Evolutionary conservation across 129 eudicot species (phyloP), one percentile per base, ranked within the genome.

Genomic region (Rutidosis leptorrhynchoides): DNA sequence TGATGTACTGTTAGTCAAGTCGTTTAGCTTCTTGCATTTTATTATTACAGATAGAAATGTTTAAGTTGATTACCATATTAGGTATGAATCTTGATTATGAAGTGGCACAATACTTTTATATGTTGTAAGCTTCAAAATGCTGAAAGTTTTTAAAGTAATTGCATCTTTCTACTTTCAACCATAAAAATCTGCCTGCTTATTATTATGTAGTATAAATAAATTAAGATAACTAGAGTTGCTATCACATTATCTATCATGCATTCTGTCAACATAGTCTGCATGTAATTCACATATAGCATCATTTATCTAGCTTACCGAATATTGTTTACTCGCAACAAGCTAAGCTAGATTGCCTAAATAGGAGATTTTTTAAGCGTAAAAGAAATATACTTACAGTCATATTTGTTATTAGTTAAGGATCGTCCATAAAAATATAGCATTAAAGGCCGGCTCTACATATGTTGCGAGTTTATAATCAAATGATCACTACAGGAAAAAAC

Each of bases 121-220:
- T 28, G 54, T n/a, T 71, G 10, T 71, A 21, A 49, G 54, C 70
- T 63, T 35, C 45, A 72, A 63, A 62, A 24, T 72, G 45, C 45
- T 37, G 45, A 37, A 37, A 37, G 12, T 60, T 67, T 29, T 42
- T 40, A 26, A 19, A 21, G 8, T 32, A 30, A n/a, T 49, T 71
- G 69, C 76, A 22, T 32, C 27, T 51, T 29, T 19, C 60, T 42
- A 25, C 64, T 64, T 64, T 46, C 61, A 3, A 12, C 24, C 30
- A 24, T 30, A 8, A 64, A 5, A 73, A 56, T 52, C 6, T 1
- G 60, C 30, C 43, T 6, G 12, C 19, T 58, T 70, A 55, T 65
- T 15, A 65, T 29, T 40, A 23, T 9, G 59, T 27, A 28, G 49
- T 52, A 33, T 32, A 42, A 49, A 33, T 32, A 42, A 49, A n/a